Evolutionary conservation across 306 rosid genomes (phyloP).

Genomic region (Prosopis cineraria): DNA sequence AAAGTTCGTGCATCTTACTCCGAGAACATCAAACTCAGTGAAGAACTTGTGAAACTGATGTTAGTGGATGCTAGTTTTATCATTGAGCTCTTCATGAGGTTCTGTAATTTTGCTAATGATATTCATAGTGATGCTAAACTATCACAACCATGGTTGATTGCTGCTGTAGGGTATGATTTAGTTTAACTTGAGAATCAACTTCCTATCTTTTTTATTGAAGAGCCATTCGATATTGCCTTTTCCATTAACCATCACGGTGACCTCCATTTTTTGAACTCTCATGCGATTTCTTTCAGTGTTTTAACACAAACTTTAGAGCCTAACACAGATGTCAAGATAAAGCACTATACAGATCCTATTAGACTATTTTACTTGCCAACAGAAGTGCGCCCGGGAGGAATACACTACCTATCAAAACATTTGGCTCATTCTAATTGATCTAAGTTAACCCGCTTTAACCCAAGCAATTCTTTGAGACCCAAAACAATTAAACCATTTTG

Average conservation of each 20-base stretch:
- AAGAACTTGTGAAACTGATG: too few species aligned
- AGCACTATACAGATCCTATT: not conserved
- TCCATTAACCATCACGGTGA: not conserved
- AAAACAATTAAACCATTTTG: too few species aligned
- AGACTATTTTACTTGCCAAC: not conserved
- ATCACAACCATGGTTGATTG: not conserved
- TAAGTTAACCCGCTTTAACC: too few species aligned
- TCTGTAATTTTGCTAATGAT: not conserved
- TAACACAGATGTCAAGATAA: too few species aligned
- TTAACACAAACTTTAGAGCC: not conserved
- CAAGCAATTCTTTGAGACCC: too few species aligned
- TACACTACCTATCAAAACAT: too few species aligned
- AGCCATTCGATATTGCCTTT: not conserved
- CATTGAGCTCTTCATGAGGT: too few species aligned
- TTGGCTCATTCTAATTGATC: too few species aligned
- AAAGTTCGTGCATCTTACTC: too few species aligned
- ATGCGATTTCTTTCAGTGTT: not conserved
- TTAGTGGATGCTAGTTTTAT: too few species aligned
- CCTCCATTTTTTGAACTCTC: not conserved
- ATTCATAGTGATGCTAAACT: not conserved
- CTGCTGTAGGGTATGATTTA: not conserved
- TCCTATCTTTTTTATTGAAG: not conserved
- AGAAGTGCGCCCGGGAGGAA: too few species aligned
- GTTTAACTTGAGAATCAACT: constrained; percentile 6
- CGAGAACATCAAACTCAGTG: too few species aligned